Percentiles rank a stretch among this genome's conserved stretches.
phyloP scores from a whole-genome alignment of 2,329 filamentous ascomycete genomes.

The Cladosporium sp. region DNA sequence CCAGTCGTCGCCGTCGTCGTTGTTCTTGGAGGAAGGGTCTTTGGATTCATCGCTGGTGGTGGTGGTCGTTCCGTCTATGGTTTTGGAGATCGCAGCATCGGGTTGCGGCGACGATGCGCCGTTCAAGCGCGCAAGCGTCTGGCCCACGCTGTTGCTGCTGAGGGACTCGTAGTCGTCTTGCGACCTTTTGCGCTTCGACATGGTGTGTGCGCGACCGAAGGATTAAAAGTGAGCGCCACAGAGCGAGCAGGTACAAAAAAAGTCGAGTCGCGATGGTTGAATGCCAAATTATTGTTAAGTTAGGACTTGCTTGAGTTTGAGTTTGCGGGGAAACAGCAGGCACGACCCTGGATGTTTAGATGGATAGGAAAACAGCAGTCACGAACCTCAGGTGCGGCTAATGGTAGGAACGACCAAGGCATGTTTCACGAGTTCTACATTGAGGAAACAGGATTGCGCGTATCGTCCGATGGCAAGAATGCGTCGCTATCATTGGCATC shows the following conservation, averaged over 20 bases:
- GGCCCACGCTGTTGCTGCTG: slow-evolving; percentile 29
- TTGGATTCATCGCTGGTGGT: slow-evolving; percentile 7
- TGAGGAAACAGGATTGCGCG: no score
- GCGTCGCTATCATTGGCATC: no score
- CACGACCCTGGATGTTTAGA: neutral
- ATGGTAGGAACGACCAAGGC: neutral
- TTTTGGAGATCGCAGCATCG: slow-evolving; percentile 11
- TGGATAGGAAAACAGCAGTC: neutral
- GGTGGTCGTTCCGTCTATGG: slow-evolving; percentile 1
- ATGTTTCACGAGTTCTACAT: no score
- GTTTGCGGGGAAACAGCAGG: neutral
- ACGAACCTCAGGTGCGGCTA: neutral
- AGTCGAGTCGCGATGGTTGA: neutral
- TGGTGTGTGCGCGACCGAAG: slow-evolving; percentile 7
- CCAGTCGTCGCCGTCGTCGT: slow-evolving; percentile 28
- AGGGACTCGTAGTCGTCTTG: slow-evolving; percentile 30
- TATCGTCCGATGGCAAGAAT: no score
- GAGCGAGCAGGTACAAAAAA: neutral
- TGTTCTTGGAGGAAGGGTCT: neutral
- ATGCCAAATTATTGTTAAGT: neutral
- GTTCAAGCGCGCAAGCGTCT: slow-evolving; percentile 30
- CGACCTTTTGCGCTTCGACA: slow-evolving; percentile 33
- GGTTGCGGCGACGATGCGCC: slow-evolving; percentile 16
- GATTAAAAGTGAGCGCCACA: neutral
- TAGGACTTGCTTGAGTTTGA: neutral